These are phyloP conservation scores for Pleurozium schreberi DNA, from an alignment of 225 moss, liverwort and hornwort species.

Conservation along the genomic window DNA sequence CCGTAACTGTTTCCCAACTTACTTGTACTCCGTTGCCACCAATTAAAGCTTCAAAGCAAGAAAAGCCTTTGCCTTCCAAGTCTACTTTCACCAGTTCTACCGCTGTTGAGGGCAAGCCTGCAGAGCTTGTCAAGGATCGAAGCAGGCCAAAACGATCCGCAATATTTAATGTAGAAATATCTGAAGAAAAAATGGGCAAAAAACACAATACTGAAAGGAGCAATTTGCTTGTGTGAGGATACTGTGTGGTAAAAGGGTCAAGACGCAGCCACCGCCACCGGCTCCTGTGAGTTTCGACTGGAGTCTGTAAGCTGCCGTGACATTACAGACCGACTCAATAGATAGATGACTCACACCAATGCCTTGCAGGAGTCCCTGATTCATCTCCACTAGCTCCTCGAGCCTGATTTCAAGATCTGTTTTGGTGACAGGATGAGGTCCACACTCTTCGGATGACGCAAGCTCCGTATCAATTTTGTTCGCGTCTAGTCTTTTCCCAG, in stretches of 20 bases:
- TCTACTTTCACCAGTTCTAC: conserved; percentile 60
- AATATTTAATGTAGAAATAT: background rate
- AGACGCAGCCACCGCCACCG: conserved; percentile 96
- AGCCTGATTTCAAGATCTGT: conserved; percentile 31
- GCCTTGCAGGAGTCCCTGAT: conserved; percentile 84
- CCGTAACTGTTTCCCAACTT: background rate
- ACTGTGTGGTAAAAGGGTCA: conserved; percentile 85
- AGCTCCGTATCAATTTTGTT: background rate
- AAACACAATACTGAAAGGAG: background rate
- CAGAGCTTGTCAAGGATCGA: conserved; percentile 9
- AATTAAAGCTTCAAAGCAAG: conserved; percentile 81
- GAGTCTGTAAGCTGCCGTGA: conserved; percentile 47
- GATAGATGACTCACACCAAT: conserved; percentile 91
- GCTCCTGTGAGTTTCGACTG: conserved; percentile 96
- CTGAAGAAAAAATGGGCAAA: background rate
- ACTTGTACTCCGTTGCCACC: conserved; percentile 87
- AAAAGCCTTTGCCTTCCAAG: conserved; percentile 63
- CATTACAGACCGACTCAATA: conserved; percentile 77
- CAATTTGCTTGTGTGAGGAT: conserved; percentile 14
- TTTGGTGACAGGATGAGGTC: conserved; percentile 12
- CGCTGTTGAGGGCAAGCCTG: conserved; percentile 32
- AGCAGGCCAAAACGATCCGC: background rate
- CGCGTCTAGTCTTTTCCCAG: background rate
- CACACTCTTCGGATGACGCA: conserved; percentile 9
- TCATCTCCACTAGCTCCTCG: conserved; percentile 90